Base-by-base conservation (phyloP, 768 basidiomycete species). In the Xerocomus brunneocitrinus region DNA sequence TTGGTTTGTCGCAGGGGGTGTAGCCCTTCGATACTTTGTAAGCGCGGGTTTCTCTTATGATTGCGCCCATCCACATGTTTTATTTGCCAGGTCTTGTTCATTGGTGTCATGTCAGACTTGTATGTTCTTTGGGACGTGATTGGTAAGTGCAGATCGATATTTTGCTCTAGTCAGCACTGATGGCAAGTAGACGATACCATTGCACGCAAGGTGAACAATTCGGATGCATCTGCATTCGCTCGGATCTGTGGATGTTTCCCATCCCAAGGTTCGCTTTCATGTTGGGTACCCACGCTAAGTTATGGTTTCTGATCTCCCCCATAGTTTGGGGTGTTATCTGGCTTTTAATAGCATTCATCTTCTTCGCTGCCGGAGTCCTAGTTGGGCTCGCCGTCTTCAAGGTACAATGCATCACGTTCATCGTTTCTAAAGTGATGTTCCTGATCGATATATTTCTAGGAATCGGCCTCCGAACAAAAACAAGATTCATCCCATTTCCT, bases 81-180 rank as follows among this genome's bases (percentile, higher is more conserved):
- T 35, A 19, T 19, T 14, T 6, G 30, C 41, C 28, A 89, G 88
- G 75, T 92, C 10, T 67, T 93, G 25, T 93, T 93, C 66, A 81
- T 93, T 32, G 91, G 91, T 16, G 81, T 83, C 56, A 93, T 93
- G 91, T 89, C 87, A 8, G 89, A 87, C 68, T 73, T 93, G 74
- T 93, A 93, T 60, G 85, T 83, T 47, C 76, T 91, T 2, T 95
- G 90, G 88, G 93, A 95, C 60, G 86, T 95, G 47, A 77, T 91
- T 32, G 88, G 90, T 84, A 50, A 53, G 78, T 69, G 10, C n/a
- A 34, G 22, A 6, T 16, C 12, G 14, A 44, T 19, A 8, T 47
- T 31, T 5, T 22, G 22, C 45, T 48, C 3, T 19, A 4, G 24
- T 19, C 1, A 22, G 10, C 30, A 31, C 32, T 65, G 3, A 55